These are phyloP conservation scores for Kwoniella botswanensis DNA, from an alignment of 768 basidiomycete genomes.

Conservation along the genomic window DNA sequence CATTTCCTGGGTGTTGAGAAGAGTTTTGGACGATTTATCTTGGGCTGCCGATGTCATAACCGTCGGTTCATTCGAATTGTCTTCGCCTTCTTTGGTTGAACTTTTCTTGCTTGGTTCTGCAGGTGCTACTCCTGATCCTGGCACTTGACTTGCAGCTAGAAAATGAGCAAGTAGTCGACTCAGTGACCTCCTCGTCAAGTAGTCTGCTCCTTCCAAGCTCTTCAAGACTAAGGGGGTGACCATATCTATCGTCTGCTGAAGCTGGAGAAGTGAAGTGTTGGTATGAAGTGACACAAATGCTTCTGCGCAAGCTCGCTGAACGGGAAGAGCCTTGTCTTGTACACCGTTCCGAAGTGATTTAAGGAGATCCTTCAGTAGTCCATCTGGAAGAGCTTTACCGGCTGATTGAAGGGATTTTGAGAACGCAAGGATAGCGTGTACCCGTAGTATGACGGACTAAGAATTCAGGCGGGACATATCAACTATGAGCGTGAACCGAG, in stretches of 20 bases:
- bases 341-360: slow-evolving; percentile 80
- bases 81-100: slow-evolving; percentile 63
- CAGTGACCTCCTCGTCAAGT: slow-evolving; percentile 77
- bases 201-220: slow-evolving; percentile 80
- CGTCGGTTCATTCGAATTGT: slow-evolving; percentile 66
- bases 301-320: slow-evolving; percentile 83
- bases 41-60: slow-evolving; percentile 61
- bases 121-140: slow-evolving; percentile 61
- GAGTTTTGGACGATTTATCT: slow-evolving; percentile 68
- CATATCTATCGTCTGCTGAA: slow-evolving; percentile 75
- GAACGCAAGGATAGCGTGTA: slow-evolving; percentile 76
- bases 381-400: slow-evolving; percentile 81
- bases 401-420: slow-evolving; percentile 79
- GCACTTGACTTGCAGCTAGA: slow-evolving; percentile 79
- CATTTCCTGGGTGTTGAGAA: slow-evolving; percentile 80
- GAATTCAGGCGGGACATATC: not conserved
- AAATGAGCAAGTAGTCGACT: slow-evolving; percentile 81
- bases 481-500: not conserved
- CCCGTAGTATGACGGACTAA: slow-evolving; percentile 80
- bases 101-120: slow-evolving; percentile 62
- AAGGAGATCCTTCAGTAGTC: slow-evolving; percentile 74
- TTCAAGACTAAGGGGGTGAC: slow-evolving; percentile 72
- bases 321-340: slow-evolving; percentile 78
- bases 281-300: slow-evolving; percentile 67
- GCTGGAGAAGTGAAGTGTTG: slow-evolving; percentile 64